Evolutionary conservation across 148 eudicot genomes (phyloP), one percentile per base, ranked within the genome.

Genomic region (Rhododendron mucronatum): DNA sequence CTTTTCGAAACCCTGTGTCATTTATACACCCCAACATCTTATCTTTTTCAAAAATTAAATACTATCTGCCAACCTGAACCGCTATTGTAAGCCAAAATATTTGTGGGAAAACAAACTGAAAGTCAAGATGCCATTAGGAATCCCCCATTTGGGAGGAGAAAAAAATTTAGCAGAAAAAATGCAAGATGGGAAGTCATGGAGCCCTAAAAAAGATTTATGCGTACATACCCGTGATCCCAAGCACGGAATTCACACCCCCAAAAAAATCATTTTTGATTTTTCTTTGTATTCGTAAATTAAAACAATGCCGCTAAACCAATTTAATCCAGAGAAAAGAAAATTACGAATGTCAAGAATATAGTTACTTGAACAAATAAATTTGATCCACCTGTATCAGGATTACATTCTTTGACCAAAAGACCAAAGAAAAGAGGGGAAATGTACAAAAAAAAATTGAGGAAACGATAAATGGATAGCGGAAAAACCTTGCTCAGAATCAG

Each of bases 161-260:
- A 65, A 20, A 39, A 10, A 26, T 45, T 65, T 5, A 33, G 41
- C 81, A 83, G 89, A 86, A 74, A 61, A 79, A 75, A 41, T 7
- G 35, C 37, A 67, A 35, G 47, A 78, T 59, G 50, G 61, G 48
- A 51, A 55, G 3, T 51, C 63, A 76, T 63, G 23, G 13, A 84
- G 11, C 44, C 28, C 26, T 28, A 18, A 33, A 35, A 47, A 35
- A 0, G 7, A 55, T 33, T 7, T 51, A 28, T 23, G 48, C n/a
- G 11, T 5, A 16, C 16, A 39, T 76, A 20, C 3, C 57, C 57
- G 35, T 8, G 55, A 47, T 79, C 26, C 65, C 63, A 81, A 33
- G 37, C 83, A 81, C 33, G 57, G 41, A 53, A 81, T 12, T 81
- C n/a, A n/a, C n/a, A n/a, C 11, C 11, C 11, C 50, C 50, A 47